Evolutionary conservation across 2,329 filamentous ascomycete genomes (phyloP).

Genomic region (Colletotrichum tofieldiae): DNA sequence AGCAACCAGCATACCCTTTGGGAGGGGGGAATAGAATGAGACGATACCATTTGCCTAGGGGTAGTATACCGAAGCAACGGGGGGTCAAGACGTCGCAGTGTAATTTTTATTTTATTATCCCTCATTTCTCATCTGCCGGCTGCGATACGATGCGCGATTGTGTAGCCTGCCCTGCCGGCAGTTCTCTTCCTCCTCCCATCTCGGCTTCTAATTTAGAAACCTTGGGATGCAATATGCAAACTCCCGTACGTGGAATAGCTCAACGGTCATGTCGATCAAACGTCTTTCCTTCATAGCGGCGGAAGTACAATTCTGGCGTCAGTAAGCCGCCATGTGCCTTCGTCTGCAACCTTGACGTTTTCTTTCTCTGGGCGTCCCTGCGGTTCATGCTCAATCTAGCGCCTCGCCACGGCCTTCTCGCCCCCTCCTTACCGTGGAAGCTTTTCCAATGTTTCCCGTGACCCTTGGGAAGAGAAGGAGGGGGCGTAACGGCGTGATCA

Average conservation of each 20-base stretch:
- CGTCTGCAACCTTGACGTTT: conserved; percentile 3
- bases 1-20: conserved; percentile 5
- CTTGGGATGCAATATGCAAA: conserved; percentile 9
- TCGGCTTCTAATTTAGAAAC: conserved; percentile 10
- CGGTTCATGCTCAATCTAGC: conserved; percentile 16
- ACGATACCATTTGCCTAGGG: conserved; percentile 3
- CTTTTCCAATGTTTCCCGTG: background rate
- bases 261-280: conserved; percentile 21
- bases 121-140: background rate
- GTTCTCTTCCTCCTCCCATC: background rate
- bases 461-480: background rate
- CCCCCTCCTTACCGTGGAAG: background rate
- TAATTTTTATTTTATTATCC: background rate
- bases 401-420: background rate
- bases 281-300: conserved; percentile 1
- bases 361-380: background rate
- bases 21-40: conserved; percentile 2
- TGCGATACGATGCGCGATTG: background rate
- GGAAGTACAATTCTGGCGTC: background rate
- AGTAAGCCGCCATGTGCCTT: conserved; percentile 19
- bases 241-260: background rate
- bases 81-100: background rate
- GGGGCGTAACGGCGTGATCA: background rate
- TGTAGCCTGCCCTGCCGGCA: background rate
- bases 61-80: background rate